Evolutionary conservation across 805 yeast genomes (phyloP).

Genomic region (Candida methanosorbosa): DNA sequence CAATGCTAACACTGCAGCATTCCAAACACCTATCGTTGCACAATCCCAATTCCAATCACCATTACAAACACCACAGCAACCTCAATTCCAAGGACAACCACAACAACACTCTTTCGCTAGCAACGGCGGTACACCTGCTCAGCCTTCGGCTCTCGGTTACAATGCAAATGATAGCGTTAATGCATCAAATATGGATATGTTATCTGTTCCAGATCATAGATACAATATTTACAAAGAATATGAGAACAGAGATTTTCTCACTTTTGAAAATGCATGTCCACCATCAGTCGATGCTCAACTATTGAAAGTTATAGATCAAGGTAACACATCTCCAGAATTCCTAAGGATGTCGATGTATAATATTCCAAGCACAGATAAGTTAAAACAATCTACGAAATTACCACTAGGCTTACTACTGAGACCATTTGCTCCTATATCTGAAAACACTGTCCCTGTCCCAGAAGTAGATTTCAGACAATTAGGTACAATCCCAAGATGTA

Average conservation of each 20-base stretch:
- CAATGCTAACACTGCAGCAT: no score
- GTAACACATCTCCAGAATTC: slow-evolving; percentile 73
- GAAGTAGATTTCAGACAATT: slow-evolving; percentile 48
- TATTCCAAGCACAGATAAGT: slow-evolving; percentile 65
- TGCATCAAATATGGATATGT: slow-evolving; percentile 10
- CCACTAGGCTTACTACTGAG: slow-evolving; percentile 77
- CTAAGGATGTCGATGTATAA: slow-evolving; percentile 74
- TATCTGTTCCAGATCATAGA: slow-evolving; percentile 30
- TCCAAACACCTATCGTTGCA: not conserved
- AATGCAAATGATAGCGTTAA: not conserved
- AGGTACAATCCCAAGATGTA: slow-evolving; percentile 80
- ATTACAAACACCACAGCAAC: slow-evolving; percentile 1
- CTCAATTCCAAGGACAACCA: no score
- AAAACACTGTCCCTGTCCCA: slow-evolving; percentile 53
- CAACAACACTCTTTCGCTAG: no score
- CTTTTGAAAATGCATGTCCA: slow-evolving; percentile 73
- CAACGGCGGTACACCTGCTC: not conserved
- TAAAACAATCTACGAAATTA: slow-evolving; percentile 59
- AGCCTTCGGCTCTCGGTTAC: not conserved
- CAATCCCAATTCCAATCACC: not conserved
- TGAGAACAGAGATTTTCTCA: slow-evolving; percentile 42
- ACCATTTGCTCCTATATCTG: slow-evolving; percentile 65
- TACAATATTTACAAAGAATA: slow-evolving; percentile 24
- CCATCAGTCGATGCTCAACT: slow-evolving; percentile 74
- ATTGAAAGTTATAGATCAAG: slow-evolving; percentile 71